phyloP scores from a whole-genome alignment of 768 basidiomycete genomes.

The Lactarius sanguifluus region DNA sequence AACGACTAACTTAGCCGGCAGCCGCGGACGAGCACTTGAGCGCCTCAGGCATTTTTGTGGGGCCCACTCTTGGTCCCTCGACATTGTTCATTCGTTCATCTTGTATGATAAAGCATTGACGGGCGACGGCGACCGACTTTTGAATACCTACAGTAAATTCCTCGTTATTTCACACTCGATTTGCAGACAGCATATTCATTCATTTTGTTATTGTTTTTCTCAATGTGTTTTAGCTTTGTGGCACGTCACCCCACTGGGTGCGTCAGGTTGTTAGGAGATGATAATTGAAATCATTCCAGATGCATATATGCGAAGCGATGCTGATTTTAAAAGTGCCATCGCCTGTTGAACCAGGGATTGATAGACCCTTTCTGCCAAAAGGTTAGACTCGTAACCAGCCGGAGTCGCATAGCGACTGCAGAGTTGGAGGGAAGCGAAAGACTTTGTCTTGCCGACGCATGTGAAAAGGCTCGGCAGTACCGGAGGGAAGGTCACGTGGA shows the following conservation, averaged over 20 bases:
- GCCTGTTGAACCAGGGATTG: no score
- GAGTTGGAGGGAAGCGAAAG: no score
- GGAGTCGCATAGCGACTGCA: no score
- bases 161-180: slow-evolving; percentile 22
- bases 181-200: slow-evolving; percentile 9
- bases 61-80: not conserved
- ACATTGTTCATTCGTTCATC: not conserved
- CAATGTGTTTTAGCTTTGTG: not conserved
- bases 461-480: not conserved
- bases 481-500: not conserved
- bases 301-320: not conserved
- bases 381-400: no score
- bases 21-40: not conserved
- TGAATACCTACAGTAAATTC: slow-evolving; percentile 15
- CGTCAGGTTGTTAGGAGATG: not conserved
- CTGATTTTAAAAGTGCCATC: not conserved
- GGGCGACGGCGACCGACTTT: not conserved
- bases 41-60: not conserved
- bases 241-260: not conserved
- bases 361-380: no score
- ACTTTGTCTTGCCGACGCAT: not conserved
- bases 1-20: slow-evolving; percentile 17
- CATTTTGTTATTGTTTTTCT: not conserved
- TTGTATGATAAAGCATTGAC: slow-evolving; percentile 21
- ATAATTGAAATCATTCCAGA: not conserved